These are phyloP conservation scores for Ophiostoma sp. DNA, from an alignment of 2,329 filamentous ascomycete species.

Conservation along the genomic window DNA sequence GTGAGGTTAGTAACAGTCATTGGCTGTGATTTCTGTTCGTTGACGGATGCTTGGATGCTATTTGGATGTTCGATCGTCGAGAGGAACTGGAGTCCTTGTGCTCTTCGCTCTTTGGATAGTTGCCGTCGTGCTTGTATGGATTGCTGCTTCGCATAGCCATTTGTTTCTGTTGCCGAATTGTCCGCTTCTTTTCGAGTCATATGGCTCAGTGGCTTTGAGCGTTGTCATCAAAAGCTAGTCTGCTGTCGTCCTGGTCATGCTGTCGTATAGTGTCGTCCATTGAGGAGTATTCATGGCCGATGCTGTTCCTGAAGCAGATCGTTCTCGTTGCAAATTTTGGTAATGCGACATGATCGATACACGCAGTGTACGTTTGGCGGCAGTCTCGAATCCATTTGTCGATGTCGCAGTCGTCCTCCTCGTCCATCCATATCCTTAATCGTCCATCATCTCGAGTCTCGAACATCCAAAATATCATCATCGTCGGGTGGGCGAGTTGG, in stretches of 20 bases:
- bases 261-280: not conserved
- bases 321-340: not conserved
- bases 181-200: no score
- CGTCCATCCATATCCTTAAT: not conserved
- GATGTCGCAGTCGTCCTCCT: not conserved
- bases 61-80: conserved; percentile 1
- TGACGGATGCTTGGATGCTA: not conserved
- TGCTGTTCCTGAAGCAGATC: not conserved
- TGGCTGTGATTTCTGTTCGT: not conserved
- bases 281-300: not conserved
- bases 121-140: not conserved
- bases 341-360: not conserved
- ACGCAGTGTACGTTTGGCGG: not conserved
- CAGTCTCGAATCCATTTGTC: not conserved
- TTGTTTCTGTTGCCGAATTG: not conserved
- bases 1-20: conserved; percentile 13
- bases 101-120: no score
- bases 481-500: conserved; percentile 2
- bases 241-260: not conserved
- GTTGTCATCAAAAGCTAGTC: not conserved
- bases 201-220: no score
- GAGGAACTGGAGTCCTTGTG: not conserved
- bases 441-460: conserved; percentile 14
- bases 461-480: conserved; percentile 14
- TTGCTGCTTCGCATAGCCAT: not conserved